These are phyloP conservation scores for Xerocomus brunneocitrinus DNA, from an alignment of 768 basidiomycete genomes.

Conservation along the genomic window DNA sequence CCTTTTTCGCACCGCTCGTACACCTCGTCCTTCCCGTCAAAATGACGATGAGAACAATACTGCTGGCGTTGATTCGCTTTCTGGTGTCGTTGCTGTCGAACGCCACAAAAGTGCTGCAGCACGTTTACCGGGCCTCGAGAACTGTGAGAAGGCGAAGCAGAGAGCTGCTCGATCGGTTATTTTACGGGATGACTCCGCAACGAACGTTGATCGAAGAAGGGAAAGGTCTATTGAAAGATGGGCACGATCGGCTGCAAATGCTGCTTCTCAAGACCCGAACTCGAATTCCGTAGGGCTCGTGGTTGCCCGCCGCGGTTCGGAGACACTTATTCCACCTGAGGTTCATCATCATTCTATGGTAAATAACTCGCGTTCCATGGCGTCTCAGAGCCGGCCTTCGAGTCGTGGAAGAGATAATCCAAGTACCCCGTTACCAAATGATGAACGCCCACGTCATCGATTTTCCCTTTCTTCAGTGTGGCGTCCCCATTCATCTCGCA, in stretches of 20 bases:
- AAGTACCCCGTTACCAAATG: constrained; percentile 19
- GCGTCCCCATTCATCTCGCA: constrained; percentile 19
- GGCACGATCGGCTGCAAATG: constrained; percentile 26
- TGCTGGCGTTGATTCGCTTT: constrained; percentile 32
- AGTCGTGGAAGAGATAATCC: constrained; percentile 21
- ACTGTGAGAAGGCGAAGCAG: constrained; percentile 28
- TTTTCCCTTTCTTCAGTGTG: constrained; percentile 31
- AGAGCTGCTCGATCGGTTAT: constrained; percentile 16
- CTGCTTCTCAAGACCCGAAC: constrained; percentile 16
- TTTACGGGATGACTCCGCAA: constrained; percentile 19
- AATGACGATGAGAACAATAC: constrained; percentile 17
- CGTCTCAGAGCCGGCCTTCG: constrained; percentile 25
- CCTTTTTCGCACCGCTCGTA: constrained; percentile 43
- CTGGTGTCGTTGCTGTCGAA: constrained; percentile 17
- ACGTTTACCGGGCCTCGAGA: constrained; percentile 12
- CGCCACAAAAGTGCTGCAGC: constrained; percentile 25
- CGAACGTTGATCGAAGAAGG: constrained; percentile 22
- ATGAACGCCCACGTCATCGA: constrained; percentile 23
- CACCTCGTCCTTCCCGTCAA: constrained; percentile 16
- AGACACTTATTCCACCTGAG: constrained; percentile 23
- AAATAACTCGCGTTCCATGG: constrained; percentile 18
- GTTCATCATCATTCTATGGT: constrained; percentile 6
- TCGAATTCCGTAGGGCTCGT: constrained; percentile 9
- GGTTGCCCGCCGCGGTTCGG: constrained; percentile 28
- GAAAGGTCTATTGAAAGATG: constrained; percentile 33